These are phyloP conservation scores for Backusella westeae DNA, from an alignment of 192 early-diverging fungal species.

Conservation along the genomic window DNA sequence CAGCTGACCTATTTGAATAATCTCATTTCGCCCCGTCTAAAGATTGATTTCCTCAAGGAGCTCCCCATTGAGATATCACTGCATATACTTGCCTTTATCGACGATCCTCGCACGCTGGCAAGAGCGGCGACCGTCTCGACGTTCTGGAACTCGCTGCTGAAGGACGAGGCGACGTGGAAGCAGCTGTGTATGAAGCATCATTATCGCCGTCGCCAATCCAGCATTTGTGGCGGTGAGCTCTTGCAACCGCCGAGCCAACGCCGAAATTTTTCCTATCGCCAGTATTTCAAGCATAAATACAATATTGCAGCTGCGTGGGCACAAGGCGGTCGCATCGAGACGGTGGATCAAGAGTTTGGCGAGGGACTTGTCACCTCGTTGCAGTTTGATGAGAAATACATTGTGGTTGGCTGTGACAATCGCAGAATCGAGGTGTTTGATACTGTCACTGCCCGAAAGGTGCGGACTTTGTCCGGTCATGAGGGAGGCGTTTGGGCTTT, in stretches of 20 bases:
- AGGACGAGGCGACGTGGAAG: slow-evolving; percentile 48
- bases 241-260: slow-evolving; percentile 24
- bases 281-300: slow-evolving; percentile 51
- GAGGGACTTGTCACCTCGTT: slow-evolving; percentile 89
- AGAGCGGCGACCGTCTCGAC: slow-evolving; percentile 68
- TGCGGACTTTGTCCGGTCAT: slow-evolving; percentile 80
- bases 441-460: slow-evolving; percentile 68
- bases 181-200: slow-evolving; percentile 35
- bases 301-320: slow-evolving; percentile 53
- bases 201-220: slow-evolving; percentile 29
- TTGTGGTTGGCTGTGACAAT: slow-evolving; percentile 95
- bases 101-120: slow-evolving; percentile 71
- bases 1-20: slow-evolving; percentile 48
- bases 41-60: slow-evolving; percentile 86
- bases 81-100: slow-evolving; percentile 84
- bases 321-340: slow-evolving; percentile 39
- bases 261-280: slow-evolving; percentile 43
- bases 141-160: slow-evolving; percentile 51
- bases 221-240: slow-evolving; percentile 25
- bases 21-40: slow-evolving; percentile 60
- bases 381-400: slow-evolving; percentile 92
- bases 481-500: slow-evolving; percentile 98
- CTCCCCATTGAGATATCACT: slow-evolving; percentile 71
- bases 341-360: slow-evolving; percentile 53
- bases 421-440: slow-evolving; percentile 93